These are phyloP conservation scores for Rhododendron griersonianum DNA, from an alignment of 148 eudicot genomes.

Conservation along the genomic window DNA sequence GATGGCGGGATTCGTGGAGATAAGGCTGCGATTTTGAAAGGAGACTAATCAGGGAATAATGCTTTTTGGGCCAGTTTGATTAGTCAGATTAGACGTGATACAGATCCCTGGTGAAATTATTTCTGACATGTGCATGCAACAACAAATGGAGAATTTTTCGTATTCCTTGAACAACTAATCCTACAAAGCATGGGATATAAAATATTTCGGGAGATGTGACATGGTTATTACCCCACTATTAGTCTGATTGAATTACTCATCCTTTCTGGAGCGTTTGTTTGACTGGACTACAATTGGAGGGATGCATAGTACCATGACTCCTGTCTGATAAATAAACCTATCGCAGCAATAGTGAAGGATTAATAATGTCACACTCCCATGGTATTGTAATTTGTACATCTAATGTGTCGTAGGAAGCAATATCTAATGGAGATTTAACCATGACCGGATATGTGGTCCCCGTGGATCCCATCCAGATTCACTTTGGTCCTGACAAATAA, in stretches of 20 bases:
- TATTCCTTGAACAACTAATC: neutral
- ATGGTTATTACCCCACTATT: neutral
- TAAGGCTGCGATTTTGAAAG: constrained; percentile 43
- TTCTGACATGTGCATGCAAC: neutral
- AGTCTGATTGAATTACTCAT: neutral
- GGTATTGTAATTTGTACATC: neutral
- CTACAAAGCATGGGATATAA: neutral
- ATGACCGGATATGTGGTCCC: neutral
- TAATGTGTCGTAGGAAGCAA: neutral
- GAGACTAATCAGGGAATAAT: neutral
- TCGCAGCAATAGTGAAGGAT: neutral
- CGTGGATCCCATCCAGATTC: neutral
- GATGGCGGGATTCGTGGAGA: constrained; percentile 73
- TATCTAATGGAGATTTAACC: neutral
- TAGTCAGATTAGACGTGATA: neutral
- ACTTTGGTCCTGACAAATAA: neutral
- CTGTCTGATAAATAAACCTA: neutral
- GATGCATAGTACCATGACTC: neutral
- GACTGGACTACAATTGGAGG: neutral
- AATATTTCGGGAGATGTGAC: neutral
- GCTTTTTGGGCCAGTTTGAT: constrained; percentile 6
- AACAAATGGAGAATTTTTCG: neutral
- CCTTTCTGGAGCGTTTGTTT: neutral
- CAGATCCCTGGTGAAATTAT: neutral
- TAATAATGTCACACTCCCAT: neutral